Conservation (phyloP, 2,329 filamentous ascomycete species). For the Phaeophleospora eucalypticola region DNA sequence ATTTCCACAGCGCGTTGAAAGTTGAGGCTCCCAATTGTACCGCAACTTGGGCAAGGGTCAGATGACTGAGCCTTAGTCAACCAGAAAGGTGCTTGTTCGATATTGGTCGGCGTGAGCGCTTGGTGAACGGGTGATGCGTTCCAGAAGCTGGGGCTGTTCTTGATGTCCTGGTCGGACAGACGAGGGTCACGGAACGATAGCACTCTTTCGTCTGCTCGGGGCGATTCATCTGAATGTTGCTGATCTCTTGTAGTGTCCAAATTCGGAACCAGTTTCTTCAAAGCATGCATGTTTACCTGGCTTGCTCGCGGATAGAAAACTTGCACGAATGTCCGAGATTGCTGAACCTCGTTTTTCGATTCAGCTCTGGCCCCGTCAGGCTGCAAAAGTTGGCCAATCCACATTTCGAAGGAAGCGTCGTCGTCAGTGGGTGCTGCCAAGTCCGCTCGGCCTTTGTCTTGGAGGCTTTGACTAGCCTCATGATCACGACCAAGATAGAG, state of each 20-base stretch:
- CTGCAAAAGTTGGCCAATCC: constrained; percentile 1
- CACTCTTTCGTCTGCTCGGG: neutral
- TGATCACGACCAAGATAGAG: constrained; percentile 40
- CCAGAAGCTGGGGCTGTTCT: constrained; percentile 2
- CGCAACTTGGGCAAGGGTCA: constrained; percentile 70
- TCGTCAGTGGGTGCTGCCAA: neutral
- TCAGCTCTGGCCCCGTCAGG: no score
- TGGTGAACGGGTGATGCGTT: neutral
- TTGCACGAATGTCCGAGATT: constrained; percentile 55
- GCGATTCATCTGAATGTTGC: constrained; percentile 22
- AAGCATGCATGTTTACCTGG: constrained; percentile 56
- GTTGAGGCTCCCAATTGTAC: constrained; percentile 53
- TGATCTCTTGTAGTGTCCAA: constrained; percentile 58
- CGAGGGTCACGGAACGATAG: constrained; percentile 14
- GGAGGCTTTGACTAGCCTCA: neutral
- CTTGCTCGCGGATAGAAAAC: constrained; percentile 47
- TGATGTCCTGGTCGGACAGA: constrained; percentile 8
- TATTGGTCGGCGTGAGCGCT: neutral
- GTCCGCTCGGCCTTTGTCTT: neutral
- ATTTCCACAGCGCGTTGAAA: constrained; percentile 77
- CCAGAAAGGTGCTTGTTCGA: constrained; percentile 46
- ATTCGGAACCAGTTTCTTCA: constrained; percentile 63
- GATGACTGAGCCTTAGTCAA: constrained; percentile 63
- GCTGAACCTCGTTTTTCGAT: no score
- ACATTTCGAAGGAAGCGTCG: constrained; percentile 10